Evolutionary conservation across 371 early-diverging fungal genomes (phyloP).

Genomic region (Nematocida ausubeli): DNA sequence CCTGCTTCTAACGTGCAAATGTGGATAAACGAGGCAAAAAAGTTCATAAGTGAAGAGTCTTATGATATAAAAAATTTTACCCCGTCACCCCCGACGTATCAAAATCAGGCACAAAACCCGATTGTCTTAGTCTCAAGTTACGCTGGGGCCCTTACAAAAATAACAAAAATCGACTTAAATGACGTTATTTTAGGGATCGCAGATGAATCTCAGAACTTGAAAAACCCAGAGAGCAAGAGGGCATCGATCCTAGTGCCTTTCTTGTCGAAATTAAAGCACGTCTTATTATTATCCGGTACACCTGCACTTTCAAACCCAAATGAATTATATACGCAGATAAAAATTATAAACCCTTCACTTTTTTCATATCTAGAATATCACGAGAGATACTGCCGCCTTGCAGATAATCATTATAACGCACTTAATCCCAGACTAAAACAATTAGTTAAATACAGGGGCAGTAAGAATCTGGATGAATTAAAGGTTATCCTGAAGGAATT

Average conservation of each 20-base stretch:
- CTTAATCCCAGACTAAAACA: slow-evolving; percentile 7
- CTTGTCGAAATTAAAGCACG: slow-evolving; percentile 65
- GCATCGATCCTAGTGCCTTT: slow-evolving; percentile 69
- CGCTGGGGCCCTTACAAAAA: slow-evolving; percentile 52
- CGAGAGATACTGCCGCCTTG: slow-evolving; percentile 70
- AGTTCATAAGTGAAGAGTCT: slow-evolving; percentile 55
- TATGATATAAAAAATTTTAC: slow-evolving; percentile 45
- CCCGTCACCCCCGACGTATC: slow-evolving; percentile 17
- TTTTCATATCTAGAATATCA: slow-evolving; percentile 69
- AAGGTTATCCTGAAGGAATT: slow-evolving; percentile 68
- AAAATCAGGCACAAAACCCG: not conserved
- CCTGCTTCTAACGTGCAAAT: slow-evolving; percentile 69
- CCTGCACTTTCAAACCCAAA: slow-evolving; percentile 71
- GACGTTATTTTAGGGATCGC: slow-evolving; percentile 62
- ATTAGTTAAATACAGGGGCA: slow-evolving; percentile 65
- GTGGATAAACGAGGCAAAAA: slow-evolving; percentile 69
- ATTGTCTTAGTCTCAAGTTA: slow-evolving; percentile 59
- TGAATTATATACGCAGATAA: slow-evolving; percentile 71
- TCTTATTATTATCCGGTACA: slow-evolving; percentile 70
- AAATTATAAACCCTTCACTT: slow-evolving; percentile 64
- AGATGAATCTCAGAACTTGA: slow-evolving; percentile 71
- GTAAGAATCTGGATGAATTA: slow-evolving; percentile 70
- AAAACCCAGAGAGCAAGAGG: slow-evolving; percentile 68
- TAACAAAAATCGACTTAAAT: not conserved
- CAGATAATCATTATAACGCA: slow-evolving; percentile 45